Percentiles rank a stretch among this genome's conserved stretches.
phyloP scores from a whole-genome alignment of 2,329 filamentous ascomycete genomes.

The Metarhizium guizhouense region DNA sequence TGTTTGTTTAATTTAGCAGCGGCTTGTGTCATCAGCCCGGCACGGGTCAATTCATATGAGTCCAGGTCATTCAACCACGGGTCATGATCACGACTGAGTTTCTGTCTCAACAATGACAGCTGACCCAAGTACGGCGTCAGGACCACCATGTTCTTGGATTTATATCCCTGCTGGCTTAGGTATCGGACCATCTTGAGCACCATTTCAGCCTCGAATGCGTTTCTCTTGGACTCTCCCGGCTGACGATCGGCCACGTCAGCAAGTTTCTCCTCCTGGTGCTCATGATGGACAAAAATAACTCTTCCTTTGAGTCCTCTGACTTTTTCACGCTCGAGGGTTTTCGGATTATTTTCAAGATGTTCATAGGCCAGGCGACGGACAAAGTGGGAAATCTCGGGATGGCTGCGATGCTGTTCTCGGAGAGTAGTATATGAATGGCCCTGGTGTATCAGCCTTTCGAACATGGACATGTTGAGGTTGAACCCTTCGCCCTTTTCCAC shows the following conservation, averaged over 20 bases:
- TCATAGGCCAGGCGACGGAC: conserved; percentile 53
- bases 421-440: conserved; percentile 46
- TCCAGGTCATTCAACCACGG: conserved; percentile 62
- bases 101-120: conserved; percentile 45
- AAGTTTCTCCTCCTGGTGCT: conserved; percentile 38
- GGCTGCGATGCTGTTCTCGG: conserved; percentile 57
- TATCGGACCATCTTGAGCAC: conserved; percentile 57
- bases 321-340: conserved; percentile 34
- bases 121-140: conserved; percentile 68
- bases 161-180: conserved; percentile 63
- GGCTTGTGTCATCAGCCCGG: conserved; percentile 50
- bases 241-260: conserved; percentile 41
- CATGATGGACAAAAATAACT: conserved; percentile 60
- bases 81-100: conserved; percentile 48
- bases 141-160: conserved; percentile 54
- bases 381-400: conserved; percentile 55
- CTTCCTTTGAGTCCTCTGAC: conserved; percentile 49
- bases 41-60: conserved; percentile 45
- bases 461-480: conserved; percentile 58
- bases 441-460: conserved; percentile 56
- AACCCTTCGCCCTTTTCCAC: conserved; percentile 57
- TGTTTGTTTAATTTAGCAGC: conserved; percentile 41
- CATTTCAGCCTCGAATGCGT: conserved; percentile 57
- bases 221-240: conserved; percentile 45
- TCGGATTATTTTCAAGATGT: conserved; percentile 43